These are phyloP conservation scores for Sordaria brevicollis DNA, from an alignment of 495 filamentous ascomycete genomes.

Conservation along the genomic window DNA sequence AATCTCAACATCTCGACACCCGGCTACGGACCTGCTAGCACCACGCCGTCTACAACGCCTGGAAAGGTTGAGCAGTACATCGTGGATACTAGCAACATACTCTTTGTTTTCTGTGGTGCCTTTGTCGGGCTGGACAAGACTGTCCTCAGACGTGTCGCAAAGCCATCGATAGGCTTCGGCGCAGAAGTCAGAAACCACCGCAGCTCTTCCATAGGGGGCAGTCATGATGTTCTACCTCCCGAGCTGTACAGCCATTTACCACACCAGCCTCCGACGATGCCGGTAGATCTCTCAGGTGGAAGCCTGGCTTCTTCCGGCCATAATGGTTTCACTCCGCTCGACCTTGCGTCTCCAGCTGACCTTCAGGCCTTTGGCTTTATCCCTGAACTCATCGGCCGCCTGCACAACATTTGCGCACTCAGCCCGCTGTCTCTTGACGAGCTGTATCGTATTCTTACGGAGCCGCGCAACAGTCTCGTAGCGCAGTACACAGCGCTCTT, in stretches of 20 bases:
- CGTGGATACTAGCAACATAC: constrained; percentile 87
- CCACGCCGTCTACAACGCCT: constrained; percentile 26
- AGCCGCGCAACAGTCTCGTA: constrained; percentile 78
- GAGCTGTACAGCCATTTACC: constrained; percentile 34
- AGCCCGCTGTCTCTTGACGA: constrained; percentile 68
- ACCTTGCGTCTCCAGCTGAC: constrained; percentile 71
- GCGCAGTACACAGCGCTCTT: constrained; percentile 82
- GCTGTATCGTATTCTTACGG: constrained; percentile 79
- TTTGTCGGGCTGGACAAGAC: constrained; percentile 90
- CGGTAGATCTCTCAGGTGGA: neutral
- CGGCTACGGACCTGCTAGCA: constrained; percentile 24
- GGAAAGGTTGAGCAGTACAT: constrained; percentile 79
- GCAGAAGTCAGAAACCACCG: constrained; percentile 55
- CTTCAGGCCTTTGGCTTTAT: constrained; percentile 90
- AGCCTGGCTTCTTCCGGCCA: constrained; percentile 3
- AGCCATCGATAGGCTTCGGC: constrained; percentile 87
- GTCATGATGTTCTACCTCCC: constrained; percentile 29
- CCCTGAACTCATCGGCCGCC: constrained; percentile 82
- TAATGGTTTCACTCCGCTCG: constrained; percentile 59
- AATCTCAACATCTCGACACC: constrained; percentile 23
- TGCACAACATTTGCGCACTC: constrained; percentile 79
- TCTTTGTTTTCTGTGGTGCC: constrained; percentile 92
- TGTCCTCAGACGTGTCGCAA: constrained; percentile 73
- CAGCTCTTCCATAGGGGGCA: constrained; percentile 15
- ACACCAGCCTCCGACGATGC: constrained; percentile 23